phyloP scores from a whole-genome alignment of 1,284 basidiomycete genomes.

The Retiboletus flavoniger region DNA sequence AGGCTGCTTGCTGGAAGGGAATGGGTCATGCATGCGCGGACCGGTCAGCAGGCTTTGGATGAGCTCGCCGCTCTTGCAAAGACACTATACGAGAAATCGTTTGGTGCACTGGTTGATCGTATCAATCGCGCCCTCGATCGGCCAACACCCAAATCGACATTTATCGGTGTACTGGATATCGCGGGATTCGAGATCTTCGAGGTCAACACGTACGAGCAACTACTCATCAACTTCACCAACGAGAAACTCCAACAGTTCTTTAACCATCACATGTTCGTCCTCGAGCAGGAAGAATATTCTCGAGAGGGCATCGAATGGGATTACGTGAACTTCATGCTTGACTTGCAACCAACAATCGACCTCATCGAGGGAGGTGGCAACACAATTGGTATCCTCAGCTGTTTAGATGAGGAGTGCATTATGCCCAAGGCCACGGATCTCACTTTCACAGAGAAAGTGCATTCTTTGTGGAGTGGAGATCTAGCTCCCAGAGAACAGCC shows the following conservation, averaged over 20 bases:
- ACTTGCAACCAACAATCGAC: constrained; percentile 98
- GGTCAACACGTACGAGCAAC: constrained; percentile 92
- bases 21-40: constrained; percentile 94
- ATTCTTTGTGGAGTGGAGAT: constrained; percentile 65
- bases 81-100: constrained; percentile 97
- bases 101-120: constrained; percentile 90
- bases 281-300: constrained; percentile 98
- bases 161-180: constrained; percentile 99
- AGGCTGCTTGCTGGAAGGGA: constrained; percentile 93
- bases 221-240: constrained; percentile 99
- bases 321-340: constrained; percentile 97
- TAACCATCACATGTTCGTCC: constrained; percentile 99
- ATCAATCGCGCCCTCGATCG: constrained; percentile 95
- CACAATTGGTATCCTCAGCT: constrained; percentile 88
- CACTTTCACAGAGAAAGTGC: constrained; percentile 94
- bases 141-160: constrained; percentile 89
- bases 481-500: constrained; percentile 47
- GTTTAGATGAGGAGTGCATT: constrained; percentile 98
- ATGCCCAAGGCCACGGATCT: constrained; percentile 98
- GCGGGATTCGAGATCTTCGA: constrained; percentile 98
- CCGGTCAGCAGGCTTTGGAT: constrained; percentile 89
- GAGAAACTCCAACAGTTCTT: constrained; percentile 97
- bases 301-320: constrained; percentile 98
- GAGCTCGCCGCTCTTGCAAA: constrained; percentile 94
- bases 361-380: constrained; percentile 82